Evolutionary conservation across 352 stramenopile genomes (phyloP).

Genomic region (Pythium biforme): DNA sequence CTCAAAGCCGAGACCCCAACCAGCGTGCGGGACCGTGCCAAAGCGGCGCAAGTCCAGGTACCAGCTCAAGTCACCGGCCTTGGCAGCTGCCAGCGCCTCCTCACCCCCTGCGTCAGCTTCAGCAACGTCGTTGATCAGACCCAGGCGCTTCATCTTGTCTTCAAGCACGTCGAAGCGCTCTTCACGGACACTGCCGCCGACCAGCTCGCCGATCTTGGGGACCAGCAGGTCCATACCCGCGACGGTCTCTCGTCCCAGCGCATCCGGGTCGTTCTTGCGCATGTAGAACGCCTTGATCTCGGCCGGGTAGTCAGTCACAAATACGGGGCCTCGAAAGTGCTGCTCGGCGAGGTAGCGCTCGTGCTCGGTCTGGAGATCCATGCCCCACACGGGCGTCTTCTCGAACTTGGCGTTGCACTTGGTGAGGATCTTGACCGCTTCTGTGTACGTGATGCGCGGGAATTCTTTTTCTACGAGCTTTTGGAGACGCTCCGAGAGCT

Average conservation of each 20-base stretch:
- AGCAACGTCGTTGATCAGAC: conserved; percentile 51
- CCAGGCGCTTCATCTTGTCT: conserved; percentile 53
- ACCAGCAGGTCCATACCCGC: conserved; percentile 97
- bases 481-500: conserved; percentile 82
- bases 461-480: conserved; percentile 87
- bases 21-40: conserved; percentile 96
- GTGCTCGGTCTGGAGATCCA: conserved; percentile 97
- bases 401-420: conserved; percentile 84
- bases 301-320: conserved; percentile 98
- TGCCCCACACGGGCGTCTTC: conserved; percentile 88
- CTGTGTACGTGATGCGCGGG: conserved; percentile 92
- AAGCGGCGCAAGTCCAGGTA: conserved; percentile 98
- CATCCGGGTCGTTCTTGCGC: conserved; percentile 90
- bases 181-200: conserved; percentile 96
- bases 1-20: conserved; percentile 98
- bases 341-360: conserved; percentile 94
- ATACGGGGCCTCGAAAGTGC: conserved; percentile 79
- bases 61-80: conserved; percentile 87
- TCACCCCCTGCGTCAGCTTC: conserved; percentile 60
- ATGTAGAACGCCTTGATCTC: conserved; percentile 99
- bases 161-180: conserved; percentile 92
- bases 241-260: conserved; percentile 89
- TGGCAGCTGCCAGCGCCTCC: background rate
- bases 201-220: conserved; percentile 95
- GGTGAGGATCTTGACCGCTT: conserved; percentile 93